Base-by-base conservation (phyloP, 2,329 filamentous ascomycete species). In the Leptodontidium sp. region DNA sequence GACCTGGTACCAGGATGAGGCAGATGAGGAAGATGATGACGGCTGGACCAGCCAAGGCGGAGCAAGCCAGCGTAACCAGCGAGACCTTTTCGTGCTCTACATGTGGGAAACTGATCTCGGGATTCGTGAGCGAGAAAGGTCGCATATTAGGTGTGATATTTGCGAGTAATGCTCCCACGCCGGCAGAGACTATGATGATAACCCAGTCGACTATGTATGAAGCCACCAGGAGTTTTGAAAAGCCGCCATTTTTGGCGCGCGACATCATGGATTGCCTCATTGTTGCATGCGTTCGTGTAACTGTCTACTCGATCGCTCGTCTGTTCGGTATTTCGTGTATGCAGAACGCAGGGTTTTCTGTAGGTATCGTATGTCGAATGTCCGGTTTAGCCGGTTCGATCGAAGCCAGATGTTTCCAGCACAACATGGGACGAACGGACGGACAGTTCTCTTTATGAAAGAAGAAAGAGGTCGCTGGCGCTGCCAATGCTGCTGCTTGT, bases 161-260 rank as follows among this genome's bases (percentile, higher is more conserved):
- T 69, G 86, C 87, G 73, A 93, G 85, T 7, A 84, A 83, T 66
- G 82, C 86, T 66, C 89, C 90, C 47, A 91, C 81, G 15, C 83
- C 84, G 32, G 85, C 88, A 26, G 88, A 86, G 21, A 80, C 84
- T 49, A 91, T 80, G 68, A 92, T 86, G 68, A 92, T 83, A 58
- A 91, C 77, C 92, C 92, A 95, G 81, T 95, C 92, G 68, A 92
- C 81, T 59, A 90, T 80, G 78, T 94, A 94, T 4, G 91, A 91
- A 11, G 87, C 75, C 52, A 90, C 77, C 50, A 93, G 58, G 4
- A 68, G 50, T 6, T 69, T 50, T 26, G 75, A 77, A 57, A 76
- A 68, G 38, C 73, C 72, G 53, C 72, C 70, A 43, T 45, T 52
- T 45, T 63, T 66, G 64, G 66, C 70, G n/a, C 62, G 71, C 43